Percentiles rank a stretch among this genome's conserved stretches.
These are phyloP conservation scores for Bolboschoenus planiculmis DNA, from an alignment of 176 grass and related monocot genomes.

Conservation along the genomic window DNA sequence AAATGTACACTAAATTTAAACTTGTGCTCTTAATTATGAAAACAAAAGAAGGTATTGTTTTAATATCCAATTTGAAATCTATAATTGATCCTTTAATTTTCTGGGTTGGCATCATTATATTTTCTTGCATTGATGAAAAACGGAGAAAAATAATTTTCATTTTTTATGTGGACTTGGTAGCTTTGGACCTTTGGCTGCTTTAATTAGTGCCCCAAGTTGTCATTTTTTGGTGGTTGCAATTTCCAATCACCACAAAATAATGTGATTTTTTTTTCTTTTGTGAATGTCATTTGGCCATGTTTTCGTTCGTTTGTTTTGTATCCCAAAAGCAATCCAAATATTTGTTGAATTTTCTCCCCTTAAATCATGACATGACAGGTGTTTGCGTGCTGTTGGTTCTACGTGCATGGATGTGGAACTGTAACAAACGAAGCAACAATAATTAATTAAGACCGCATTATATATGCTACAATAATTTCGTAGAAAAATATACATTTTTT, in stretches of 20 bases:
- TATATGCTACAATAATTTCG: background rate
- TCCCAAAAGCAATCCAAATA: no score
- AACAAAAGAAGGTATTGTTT: background rate
- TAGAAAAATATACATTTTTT: background rate
- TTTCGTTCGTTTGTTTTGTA: background rate
- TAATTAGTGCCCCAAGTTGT: background rate
- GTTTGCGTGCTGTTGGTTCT: background rate
- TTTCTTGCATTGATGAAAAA: background rate
- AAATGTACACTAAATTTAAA: background rate
- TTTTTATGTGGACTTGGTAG: no score
- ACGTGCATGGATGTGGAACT: background rate
- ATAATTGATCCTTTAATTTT: no score
- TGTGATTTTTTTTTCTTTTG: background rate
- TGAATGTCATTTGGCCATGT: background rate
- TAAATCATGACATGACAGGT: background rate
- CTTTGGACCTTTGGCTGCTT: slow-evolving; percentile 1
- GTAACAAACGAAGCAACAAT: background rate
- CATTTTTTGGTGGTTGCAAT: slow-evolving; percentile 6
- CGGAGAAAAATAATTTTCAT: background rate
- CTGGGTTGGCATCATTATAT: background rate
- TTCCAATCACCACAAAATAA: background rate
- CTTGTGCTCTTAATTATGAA: background rate
- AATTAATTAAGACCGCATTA: background rate
- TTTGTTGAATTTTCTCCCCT: background rate
- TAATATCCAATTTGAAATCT: no score